These are phyloP conservation scores for Beauveria brongniartii DNA, from an alignment of 2,329 filamentous ascomycete species.

Conservation along the genomic window DNA sequence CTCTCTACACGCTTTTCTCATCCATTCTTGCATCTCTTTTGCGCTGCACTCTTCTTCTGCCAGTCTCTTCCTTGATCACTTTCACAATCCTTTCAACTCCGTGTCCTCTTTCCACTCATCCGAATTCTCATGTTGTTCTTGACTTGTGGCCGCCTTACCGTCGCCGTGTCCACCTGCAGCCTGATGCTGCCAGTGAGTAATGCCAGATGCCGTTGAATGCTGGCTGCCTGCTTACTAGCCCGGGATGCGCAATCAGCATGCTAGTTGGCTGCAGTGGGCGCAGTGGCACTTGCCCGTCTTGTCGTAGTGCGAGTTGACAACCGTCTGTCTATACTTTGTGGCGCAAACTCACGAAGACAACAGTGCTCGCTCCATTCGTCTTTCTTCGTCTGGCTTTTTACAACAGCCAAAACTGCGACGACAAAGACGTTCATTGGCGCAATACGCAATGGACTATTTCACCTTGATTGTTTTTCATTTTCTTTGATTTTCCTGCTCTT, in stretches of 20 bases:
- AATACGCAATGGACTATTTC: not conserved
- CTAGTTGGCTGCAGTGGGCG: not conserved
- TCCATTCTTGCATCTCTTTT: no score
- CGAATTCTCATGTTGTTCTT: not conserved
- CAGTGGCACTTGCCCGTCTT: not conserved
- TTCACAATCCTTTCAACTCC: not conserved
- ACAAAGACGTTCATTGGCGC: not conserved
- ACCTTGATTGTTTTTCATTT: not conserved
- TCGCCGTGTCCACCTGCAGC: not conserved
- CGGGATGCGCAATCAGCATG: not conserved
- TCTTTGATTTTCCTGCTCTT: not conserved
- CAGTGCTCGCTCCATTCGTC: no score
- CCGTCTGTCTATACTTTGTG: not conserved
- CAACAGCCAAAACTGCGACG: not conserved
- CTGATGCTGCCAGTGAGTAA: not conserved
- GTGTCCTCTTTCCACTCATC: not conserved
- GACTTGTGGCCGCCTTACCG: not conserved
- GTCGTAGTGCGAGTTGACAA: not conserved
- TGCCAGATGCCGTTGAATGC: no score
- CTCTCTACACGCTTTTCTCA: not conserved
- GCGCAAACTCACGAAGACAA: not conserved
- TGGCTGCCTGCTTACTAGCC: not conserved
- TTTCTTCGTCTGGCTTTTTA: not conserved
- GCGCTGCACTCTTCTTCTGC: not conserved
- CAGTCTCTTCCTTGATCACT: not conserved